Conservation (phyloP, 495 filamentous ascomycete genomes). For the Aspergillus kassunensis region DNA sequence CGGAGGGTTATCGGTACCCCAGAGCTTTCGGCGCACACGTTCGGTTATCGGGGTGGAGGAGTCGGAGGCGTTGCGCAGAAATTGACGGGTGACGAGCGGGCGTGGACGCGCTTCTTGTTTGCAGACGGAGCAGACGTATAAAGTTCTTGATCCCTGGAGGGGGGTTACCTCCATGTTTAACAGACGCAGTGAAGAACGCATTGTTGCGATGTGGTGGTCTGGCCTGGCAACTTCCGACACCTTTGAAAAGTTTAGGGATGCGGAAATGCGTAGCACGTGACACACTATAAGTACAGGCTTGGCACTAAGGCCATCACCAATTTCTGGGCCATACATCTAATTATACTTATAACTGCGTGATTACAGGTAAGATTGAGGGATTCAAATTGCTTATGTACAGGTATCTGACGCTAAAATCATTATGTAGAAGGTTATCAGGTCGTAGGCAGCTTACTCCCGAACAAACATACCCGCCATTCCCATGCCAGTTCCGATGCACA, state of each 20-base stretch:
- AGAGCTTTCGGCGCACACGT: constrained; percentile 49
- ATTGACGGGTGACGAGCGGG: constrained; percentile 38
- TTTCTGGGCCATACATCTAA: background rate
- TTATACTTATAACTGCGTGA: too few relatives aligned
- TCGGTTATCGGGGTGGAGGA: constrained; percentile 44
- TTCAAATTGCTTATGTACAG: background rate
- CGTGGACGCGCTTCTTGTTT: constrained; percentile 37
- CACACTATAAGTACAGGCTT: constrained; percentile 6
- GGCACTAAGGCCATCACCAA: background rate
- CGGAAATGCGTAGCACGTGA: constrained; percentile 24
- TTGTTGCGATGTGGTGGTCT: constrained; percentile 25
- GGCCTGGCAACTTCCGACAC: constrained; percentile 8
- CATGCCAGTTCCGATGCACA: constrained; percentile 94
- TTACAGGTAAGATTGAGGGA: background rate
- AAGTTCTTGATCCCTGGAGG: constrained; percentile 19
- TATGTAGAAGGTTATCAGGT: background rate
- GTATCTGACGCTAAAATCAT: constrained; percentile 4
- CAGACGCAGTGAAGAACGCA: constrained; percentile 40
- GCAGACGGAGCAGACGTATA: constrained; percentile 45
- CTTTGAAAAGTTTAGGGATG: constrained; percentile 22
- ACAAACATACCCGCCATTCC: constrained; percentile 86
- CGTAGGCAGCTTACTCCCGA: constrained; percentile 55
- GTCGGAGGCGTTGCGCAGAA: constrained; percentile 40
- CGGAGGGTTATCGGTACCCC: constrained; percentile 53
- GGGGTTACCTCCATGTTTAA: constrained; percentile 34